A percentile compares a stretch with the other conserved stretches of the same genome.
Conservation (phyloP, 2,329 filamentous ascomycete genomes). For the Clonostachys rosea region DNA sequence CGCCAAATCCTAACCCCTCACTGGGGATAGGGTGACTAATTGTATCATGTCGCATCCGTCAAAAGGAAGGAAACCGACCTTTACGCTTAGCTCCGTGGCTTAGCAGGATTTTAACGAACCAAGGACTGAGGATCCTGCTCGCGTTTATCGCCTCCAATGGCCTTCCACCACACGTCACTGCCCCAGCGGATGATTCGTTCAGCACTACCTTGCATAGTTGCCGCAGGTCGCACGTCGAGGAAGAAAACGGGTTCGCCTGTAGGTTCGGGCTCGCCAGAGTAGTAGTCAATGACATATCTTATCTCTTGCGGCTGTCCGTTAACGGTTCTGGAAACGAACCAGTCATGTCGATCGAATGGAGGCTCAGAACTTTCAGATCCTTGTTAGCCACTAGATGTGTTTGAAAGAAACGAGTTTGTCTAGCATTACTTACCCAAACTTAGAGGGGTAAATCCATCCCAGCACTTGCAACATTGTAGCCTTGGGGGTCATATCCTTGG, state of each 20-base stretch:
- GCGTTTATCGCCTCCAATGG: conserved; percentile 66
- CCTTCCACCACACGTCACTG: conserved; percentile 90
- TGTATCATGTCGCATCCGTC: too few species aligned
- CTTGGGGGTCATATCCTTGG: conserved; percentile 87
- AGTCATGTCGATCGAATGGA: conserved; percentile 96
- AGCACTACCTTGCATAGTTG: conserved; percentile 73
- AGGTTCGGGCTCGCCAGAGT: conserved; percentile 75
- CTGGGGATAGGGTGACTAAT: too few species aligned
- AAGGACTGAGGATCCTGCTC: conserved; percentile 34
- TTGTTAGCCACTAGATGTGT: conserved; percentile 6
- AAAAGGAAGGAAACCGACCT: neutral
- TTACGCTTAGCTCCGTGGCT: neutral
- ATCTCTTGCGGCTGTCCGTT: conserved; percentile 70
- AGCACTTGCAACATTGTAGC: conserved; percentile 78
- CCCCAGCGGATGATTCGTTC: conserved; percentile 87
- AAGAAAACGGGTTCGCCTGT: conserved; percentile 93
- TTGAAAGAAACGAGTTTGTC: conserved; percentile 5
- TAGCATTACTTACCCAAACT: conserved; percentile 59
- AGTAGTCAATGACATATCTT: conserved; percentile 96
- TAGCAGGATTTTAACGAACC: conserved; percentile 12
- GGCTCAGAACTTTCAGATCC: conserved; percentile 58
- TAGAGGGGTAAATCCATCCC: conserved; percentile 72
- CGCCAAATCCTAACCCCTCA: too few species aligned
- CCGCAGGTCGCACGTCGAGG: conserved; percentile 86
- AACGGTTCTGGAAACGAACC: conserved; percentile 77